Evolutionary conservation across 2,329 filamentous ascomycete genomes (phyloP).

Genomic region (Intubia oerlemansii): DNA sequence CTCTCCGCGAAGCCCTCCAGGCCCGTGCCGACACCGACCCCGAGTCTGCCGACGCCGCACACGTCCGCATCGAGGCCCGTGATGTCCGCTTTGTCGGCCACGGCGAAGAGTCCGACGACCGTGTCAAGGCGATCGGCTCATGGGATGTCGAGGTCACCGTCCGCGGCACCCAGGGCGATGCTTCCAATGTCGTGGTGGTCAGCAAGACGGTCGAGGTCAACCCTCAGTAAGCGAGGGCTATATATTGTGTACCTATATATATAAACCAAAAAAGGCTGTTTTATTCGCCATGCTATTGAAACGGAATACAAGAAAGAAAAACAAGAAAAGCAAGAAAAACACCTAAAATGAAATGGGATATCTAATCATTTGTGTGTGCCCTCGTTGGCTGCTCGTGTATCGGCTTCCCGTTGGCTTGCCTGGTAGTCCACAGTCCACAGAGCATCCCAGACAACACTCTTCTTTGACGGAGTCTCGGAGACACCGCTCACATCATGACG

Average conservation of each 20-base stretch:
- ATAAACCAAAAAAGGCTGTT: no score
- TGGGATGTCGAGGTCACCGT: constrained; percentile 17
- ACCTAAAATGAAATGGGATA: no score
- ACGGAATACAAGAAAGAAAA: neutral
- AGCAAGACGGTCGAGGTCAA: constrained; percentile 15
- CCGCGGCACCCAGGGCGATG: constrained; percentile 8
- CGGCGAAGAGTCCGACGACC: constrained; percentile 14
- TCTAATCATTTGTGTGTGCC: no score
- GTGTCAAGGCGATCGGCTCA: constrained; percentile 19
- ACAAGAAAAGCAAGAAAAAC: constrained; percentile 9
- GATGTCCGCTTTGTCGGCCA: constrained; percentile 13
- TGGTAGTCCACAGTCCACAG: no score
- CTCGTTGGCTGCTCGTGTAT: no score
- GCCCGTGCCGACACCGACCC: constrained; percentile 9
- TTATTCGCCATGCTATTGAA: no score
- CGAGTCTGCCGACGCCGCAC: constrained; percentile 11
- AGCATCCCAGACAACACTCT: constrained; percentile 37
- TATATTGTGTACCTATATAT: no score
- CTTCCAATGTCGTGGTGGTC: no score
- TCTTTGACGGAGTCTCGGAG: constrained; percentile 21
- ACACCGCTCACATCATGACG: constrained; percentile 18
- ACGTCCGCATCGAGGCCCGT: constrained; percentile 15
- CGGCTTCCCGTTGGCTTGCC: no score
- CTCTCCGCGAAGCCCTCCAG: constrained; percentile 15
- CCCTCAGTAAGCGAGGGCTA: constrained; percentile 11